Conservation (phyloP, 345 rosid genomes). For the Eucalyptus regnans region DNA sequence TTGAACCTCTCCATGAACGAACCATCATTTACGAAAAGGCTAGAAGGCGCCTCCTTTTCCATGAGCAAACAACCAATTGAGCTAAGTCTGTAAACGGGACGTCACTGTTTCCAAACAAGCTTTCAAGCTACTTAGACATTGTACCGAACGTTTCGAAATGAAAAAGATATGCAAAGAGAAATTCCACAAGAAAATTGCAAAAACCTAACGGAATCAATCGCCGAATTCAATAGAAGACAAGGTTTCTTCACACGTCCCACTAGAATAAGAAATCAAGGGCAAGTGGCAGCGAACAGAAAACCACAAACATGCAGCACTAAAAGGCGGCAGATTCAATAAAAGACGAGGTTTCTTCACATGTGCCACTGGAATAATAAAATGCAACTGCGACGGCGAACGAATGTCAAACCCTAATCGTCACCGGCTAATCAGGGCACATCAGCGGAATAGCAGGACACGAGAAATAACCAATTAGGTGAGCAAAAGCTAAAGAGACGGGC, state of each 20-base stretch:
- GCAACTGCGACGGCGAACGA: background rate
- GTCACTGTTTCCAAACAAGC: constrained; percentile 55
- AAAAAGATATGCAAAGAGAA: background rate
- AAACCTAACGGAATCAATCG: background rate
- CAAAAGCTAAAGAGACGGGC: background rate
- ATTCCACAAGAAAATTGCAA: background rate
- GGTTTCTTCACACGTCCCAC: background rate
- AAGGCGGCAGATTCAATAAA: background rate
- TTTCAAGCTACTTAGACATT: constrained; percentile 14
- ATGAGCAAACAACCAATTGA: constrained; percentile 27
- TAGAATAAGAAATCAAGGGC: background rate
- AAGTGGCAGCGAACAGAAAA: background rate
- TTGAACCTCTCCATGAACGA: constrained; percentile 99
- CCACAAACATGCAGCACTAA: background rate
- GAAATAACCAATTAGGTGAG: background rate
- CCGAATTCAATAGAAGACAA: background rate
- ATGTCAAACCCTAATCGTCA: background rate
- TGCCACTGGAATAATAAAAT: too few species aligned
- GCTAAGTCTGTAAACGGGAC: constrained; percentile 9
- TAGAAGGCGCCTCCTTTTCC: constrained; percentile 67
- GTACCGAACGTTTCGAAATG: constrained; percentile 9
- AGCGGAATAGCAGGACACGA: background rate
- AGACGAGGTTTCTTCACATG: too few species aligned
- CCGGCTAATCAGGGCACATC: background rate
- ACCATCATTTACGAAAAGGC: constrained; percentile 92